Base-by-base conservation (phyloP, 306 rosid genomes). In the Acacia crassicarpa region DNA sequence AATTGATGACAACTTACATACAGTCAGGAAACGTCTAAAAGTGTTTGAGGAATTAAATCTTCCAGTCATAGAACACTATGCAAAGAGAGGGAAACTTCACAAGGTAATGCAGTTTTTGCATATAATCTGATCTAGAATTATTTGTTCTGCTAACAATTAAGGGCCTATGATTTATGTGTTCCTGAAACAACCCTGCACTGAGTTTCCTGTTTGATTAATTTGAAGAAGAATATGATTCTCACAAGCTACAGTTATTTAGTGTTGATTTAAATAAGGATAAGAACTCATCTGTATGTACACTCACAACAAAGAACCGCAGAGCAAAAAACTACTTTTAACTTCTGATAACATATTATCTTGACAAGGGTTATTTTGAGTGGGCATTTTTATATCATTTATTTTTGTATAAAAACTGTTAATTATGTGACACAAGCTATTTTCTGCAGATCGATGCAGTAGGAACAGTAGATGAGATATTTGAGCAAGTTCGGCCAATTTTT, bases 401-500 rank as follows among this genome's bases (percentile, higher is more conserved):
- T 23, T 41, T 81, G 72, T n/a, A 9, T 33, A 66, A 48, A 67
- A 41, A 73, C 63, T 54, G 67, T 56, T 71, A 63, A 41, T 70
- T 75, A 35, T 67, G 59, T 80, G 84, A 77, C 65, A 68, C 63
- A 66, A 74, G n/a, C 67, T 71, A 30, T 59, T 80, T 44, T 82
- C 58, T 87, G 90, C 91, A 95, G 99, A 95, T 95, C 83, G 87
- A 72, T 48, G 99, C 94, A 76, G 92, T 93, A 65, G 99, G 99
- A 85, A 85, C 92, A 5, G 96, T 54, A 41, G 97, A 92, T 84
- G 92, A 93, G 86, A 89, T 95, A 88, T 95, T 93, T 85, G 90
- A 95, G 82, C 88, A 90, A 74, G 99, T 95, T 87, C 84, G 86
- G 68, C 99, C 90, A 72, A 56, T 87, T 86, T 95, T 93, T 79